Base-by-base conservation (phyloP, 2,329 filamentous ascomycete genomes). In the Exophiala phaeomuriformis region DNA sequence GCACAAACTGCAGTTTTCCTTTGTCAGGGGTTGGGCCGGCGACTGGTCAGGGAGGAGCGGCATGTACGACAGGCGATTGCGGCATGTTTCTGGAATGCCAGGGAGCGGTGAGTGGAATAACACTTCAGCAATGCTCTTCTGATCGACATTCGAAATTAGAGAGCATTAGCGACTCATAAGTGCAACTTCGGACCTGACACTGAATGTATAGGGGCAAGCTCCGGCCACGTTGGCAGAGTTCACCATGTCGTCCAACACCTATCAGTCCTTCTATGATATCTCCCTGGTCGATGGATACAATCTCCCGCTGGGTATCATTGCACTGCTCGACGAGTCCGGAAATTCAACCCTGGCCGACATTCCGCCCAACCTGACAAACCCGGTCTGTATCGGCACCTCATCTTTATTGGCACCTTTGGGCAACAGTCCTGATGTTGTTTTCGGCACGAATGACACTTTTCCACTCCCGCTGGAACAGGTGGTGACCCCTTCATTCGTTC, bases 201-300 rank as follows among this genome's bases (percentile, higher is more conserved):
- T 30, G 19, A 35, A 12, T 19, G 5, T n/a, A 10, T 52, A 87
- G 84, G 87, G 88, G 12, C 77, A 81, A 52, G 79, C 83, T 31
- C 88, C 88, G 7, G 83, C 83, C 9, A 90, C 86, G 1, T 77
- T 94, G 8, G 87, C 85, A 37, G 88, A 94, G 66, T 90, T 93
- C 69, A 89, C 85, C 51, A 77, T 91, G 10, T 78, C 81, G 47
- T 85, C 61, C 7, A 47, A 42, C 43, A 56, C 58, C 30, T 73
- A 75, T 27, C 84, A 90, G 65, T 85, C 83, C 6, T 93, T 88
- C 67, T 91, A 90, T 71, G 88, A 93, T 68, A 87, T 93, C 58
- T 90, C 86, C 39, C 76, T 91, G 2, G 88, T 93, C 27, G 88
- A 93, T 65, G 88, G 88, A 46, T 91, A 91, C 76, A 91, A 91